These are phyloP conservation scores for Vigna radiata DNA, from an alignment of 306 rosid species.

Conservation along the genomic window DNA sequence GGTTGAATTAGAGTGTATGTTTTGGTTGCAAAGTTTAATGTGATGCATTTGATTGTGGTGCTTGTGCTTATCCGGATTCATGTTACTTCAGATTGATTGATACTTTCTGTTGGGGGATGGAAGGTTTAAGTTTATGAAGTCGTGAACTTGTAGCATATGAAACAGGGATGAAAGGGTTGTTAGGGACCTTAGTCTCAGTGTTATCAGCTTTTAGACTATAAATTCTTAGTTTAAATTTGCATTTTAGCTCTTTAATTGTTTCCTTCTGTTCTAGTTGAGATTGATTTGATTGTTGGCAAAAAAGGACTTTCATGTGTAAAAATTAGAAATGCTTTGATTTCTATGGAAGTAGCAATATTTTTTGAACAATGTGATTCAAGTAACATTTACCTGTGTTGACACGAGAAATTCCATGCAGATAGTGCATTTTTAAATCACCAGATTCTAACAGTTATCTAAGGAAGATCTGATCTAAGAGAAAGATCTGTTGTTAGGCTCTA, in stretches of 20 bases:
- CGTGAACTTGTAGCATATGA: not conserved
- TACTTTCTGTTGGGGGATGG: not conserved
- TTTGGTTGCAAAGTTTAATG: not conserved
- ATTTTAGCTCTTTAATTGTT: not conserved
- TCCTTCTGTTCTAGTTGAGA: conserved; percentile 19
- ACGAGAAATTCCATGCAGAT: not conserved
- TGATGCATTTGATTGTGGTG: not conserved
- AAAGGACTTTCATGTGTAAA: not conserved
- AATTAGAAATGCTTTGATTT: not conserved
- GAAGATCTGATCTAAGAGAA: not conserved
- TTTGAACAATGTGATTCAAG: not conserved
- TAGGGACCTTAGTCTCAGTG: no score
- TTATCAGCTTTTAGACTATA: no score
- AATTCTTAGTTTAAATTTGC: no score
- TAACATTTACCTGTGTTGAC: not conserved
- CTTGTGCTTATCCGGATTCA: conserved; percentile 6
- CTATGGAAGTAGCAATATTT: not conserved
- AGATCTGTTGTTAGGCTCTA: not conserved
- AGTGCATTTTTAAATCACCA: not conserved
- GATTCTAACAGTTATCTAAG: not conserved
- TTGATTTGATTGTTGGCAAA: conserved; percentile 18
- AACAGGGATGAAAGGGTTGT: not conserved
- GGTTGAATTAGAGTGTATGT: conserved; percentile 19
- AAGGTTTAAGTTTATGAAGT: not conserved
- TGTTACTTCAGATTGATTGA: not conserved